Evolutionary conservation across 2,329 filamentous ascomycete species (phyloP).

Genomic region (Blastomyces silverae): DNA sequence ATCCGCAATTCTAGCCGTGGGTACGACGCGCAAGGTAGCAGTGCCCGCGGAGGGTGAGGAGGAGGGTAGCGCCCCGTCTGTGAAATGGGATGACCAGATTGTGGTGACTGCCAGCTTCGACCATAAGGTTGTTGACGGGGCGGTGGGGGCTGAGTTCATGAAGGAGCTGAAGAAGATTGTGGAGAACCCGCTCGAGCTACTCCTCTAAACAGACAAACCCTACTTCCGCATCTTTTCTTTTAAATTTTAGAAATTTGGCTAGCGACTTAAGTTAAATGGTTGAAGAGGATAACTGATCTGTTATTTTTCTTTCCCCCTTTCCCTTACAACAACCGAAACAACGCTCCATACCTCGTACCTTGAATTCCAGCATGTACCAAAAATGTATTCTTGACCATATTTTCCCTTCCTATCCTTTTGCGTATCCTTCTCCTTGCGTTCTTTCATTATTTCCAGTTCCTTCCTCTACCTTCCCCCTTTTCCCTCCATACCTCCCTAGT

Average conservation of each 20-base stretch:
- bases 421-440: neutral
- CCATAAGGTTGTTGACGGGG: constrained; percentile 97
- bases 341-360: neutral
- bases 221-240: neutral
- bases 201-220: constrained; percentile 58
- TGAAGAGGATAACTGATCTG: neutral
- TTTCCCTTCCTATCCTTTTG: neutral
- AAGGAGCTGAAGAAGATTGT: constrained; percentile 94
- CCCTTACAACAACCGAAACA: neutral
- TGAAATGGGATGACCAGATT: constrained; percentile 97
- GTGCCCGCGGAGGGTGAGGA: constrained; percentile 80
- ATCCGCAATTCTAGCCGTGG: constrained; percentile 88
- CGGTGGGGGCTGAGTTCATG: constrained; percentile 94
- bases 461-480: neutral
- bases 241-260: constrained; percentile 12
- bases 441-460: neutral
- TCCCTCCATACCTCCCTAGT: neutral
- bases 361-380: constrained; percentile 11
- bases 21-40: constrained; percentile 92
- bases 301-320: neutral
- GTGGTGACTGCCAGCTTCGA: constrained; percentile 92
- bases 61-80: constrained; percentile 49
- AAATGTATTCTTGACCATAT: constrained; percentile 11
- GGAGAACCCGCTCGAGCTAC: constrained; percentile 91
- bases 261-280: constrained; percentile 3